Evolutionary conservation across 345 rosid species (phyloP).

Genomic region (Arabis hirsuta): DNA sequence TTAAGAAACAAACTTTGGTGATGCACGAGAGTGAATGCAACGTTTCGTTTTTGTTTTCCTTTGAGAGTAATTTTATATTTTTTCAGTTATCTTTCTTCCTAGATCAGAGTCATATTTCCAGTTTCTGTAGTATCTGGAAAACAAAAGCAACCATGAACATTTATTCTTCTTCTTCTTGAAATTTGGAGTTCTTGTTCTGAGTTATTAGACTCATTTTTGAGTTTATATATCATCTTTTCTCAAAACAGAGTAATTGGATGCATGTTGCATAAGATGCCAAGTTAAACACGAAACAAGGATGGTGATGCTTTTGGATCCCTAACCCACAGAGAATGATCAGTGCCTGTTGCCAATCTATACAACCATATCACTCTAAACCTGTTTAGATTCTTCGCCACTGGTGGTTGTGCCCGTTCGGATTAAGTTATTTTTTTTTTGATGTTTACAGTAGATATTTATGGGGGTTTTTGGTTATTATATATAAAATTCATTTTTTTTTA

Average conservation of each 20-base stretch:
- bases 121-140: constrained; percentile 29
- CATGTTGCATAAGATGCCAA: no score
- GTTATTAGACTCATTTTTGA: constrained; percentile 17
- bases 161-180: constrained; percentile 9
- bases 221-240: not conserved
- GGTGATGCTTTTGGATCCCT: no score
- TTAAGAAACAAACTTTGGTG: constrained; percentile 22
- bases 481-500: no score
- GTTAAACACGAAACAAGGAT: no score
- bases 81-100: not conserved
- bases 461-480: no score
- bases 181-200: constrained; percentile 37
- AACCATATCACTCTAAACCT: no score
- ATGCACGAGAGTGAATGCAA: constrained; percentile 34
- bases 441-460: no score
- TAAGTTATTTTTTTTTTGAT: no score
- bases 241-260: not conserved
- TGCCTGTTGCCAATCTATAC: no score
- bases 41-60: constrained; percentile 1
- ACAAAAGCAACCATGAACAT: constrained; percentile 25
- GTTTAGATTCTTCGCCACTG: no score
- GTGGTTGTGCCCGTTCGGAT: no score
- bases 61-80: not conserved
- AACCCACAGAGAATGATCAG: no score
- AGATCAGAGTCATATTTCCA: constrained; percentile 32